These are phyloP conservation scores for Magnaporthales sp. DNA, from an alignment of 2,329 filamentous ascomycete genomes.

Conservation along the genomic window DNA sequence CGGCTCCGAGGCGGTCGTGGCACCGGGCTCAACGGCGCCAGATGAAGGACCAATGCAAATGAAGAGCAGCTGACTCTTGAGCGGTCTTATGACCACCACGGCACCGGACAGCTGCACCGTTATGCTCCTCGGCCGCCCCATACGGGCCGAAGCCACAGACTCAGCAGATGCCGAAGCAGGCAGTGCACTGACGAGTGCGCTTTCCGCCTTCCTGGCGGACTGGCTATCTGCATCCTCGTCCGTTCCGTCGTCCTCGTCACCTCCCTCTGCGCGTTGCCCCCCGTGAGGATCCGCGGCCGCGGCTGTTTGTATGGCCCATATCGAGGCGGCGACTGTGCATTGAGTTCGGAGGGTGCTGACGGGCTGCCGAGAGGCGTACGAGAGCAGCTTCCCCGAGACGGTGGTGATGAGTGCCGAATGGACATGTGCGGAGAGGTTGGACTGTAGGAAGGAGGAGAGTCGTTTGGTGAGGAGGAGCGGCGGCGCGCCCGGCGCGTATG, in stretches of 20 bases:
- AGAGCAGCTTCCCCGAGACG: slow-evolving; percentile 53
- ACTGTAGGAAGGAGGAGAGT: slow-evolving; percentile 51
- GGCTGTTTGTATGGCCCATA: slow-evolving; percentile 49
- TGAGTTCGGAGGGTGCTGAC: slow-evolving; percentile 52
- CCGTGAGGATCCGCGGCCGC: slow-evolving; percentile 14
- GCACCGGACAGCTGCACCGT: slow-evolving; percentile 48
- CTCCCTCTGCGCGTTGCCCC: slow-evolving; percentile 8
- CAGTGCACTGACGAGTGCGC: neutral
- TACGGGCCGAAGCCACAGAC: neutral
- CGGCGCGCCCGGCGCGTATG: slow-evolving; percentile 18
- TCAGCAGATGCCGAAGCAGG: slow-evolving; percentile 9
- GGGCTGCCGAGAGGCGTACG: slow-evolving; percentile 47
- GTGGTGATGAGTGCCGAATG: slow-evolving; percentile 53
- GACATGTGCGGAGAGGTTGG: slow-evolving; percentile 47
- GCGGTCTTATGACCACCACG: slow-evolving; percentile 48
- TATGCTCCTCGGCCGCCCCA: slow-evolving; percentile 20
- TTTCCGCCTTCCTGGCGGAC: slow-evolving; percentile 9
- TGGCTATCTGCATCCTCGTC: slow-evolving; percentile 11
- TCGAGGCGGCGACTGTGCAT: slow-evolving; percentile 53
- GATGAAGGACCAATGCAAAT: slow-evolving; percentile 46
- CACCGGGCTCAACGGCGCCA: slow-evolving; percentile 10
- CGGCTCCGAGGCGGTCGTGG: neutral
- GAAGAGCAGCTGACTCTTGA: slow-evolving; percentile 53
- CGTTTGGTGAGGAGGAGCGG: slow-evolving; percentile 58
- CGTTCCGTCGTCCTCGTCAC: slow-evolving; percentile 11